Percentiles rank a stretch among this genome's conserved stretches.
Conservation (phyloP, 176 grass and related monocot genomes). For the Pontederia crassipes region DNA sequence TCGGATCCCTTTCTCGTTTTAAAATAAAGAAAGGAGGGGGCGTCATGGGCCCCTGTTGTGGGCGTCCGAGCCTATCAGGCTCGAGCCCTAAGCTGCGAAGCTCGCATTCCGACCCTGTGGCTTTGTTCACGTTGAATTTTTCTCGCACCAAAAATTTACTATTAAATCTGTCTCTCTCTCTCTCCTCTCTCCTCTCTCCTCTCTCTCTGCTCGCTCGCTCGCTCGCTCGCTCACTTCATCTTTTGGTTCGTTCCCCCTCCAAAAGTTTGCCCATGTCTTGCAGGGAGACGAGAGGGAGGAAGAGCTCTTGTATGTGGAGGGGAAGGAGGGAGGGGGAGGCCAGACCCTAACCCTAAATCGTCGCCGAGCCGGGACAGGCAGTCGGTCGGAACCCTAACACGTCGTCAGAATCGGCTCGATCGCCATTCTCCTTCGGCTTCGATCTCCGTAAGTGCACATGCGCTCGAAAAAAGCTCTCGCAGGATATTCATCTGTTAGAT, state of each 20-base stretch:
- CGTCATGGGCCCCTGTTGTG: background rate
- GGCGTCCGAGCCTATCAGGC: background rate
- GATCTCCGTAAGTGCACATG: constrained; percentile 3
- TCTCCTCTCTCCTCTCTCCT: constrained; percentile 35
- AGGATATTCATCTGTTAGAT: background rate
- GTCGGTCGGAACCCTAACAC: too few relatives aligned
- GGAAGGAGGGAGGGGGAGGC: too few relatives aligned
- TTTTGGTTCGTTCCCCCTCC: constrained; percentile 34
- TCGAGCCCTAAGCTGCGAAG: background rate
- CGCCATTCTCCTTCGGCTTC: background rate
- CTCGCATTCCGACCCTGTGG: background rate
- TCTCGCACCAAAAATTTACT: constrained; percentile 15
- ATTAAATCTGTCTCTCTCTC: constrained; percentile 31
- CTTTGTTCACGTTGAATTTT: constrained; percentile 41
- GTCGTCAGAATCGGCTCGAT: background rate
- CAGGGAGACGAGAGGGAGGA: background rate
- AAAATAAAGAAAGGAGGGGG: background rate
- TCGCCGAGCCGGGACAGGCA: background rate
- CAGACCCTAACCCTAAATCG: constrained; percentile 14
- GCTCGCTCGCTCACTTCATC: constrained; percentile 25
- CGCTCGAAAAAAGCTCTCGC: background rate
- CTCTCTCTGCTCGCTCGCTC: constrained; percentile 21
- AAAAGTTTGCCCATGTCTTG: constrained; percentile 21
- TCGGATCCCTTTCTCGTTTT: background rate
- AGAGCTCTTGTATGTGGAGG: too few relatives aligned